Evolutionary conservation across 2,329 filamentous ascomycete genomes (phyloP).

Genomic region (Neonectria magnoliae): DNA sequence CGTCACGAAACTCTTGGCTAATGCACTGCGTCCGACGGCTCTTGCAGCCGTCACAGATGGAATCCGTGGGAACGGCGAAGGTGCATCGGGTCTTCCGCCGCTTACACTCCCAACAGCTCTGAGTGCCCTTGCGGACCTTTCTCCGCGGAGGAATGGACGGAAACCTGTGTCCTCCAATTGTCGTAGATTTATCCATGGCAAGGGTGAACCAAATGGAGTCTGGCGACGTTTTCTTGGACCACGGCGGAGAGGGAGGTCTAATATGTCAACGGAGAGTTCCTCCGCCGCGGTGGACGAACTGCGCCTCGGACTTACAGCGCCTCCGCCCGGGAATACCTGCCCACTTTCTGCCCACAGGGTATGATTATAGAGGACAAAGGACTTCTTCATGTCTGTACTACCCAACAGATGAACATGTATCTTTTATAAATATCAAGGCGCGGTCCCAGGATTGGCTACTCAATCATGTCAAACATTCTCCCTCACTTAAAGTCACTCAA

Average conservation of each 20-base stretch:
- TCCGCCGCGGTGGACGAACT: neutral
- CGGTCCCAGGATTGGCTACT: neutral
- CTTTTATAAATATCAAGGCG: neutral
- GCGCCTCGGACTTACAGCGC: neutral
- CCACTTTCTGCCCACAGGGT: too few relatives aligned
- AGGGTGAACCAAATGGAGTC: neutral
- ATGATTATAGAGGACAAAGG: too few relatives aligned
- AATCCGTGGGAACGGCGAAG: constrained; percentile 3
- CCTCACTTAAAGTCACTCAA: neutral
- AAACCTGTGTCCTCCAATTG: neutral
- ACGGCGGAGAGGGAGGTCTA: neutral
- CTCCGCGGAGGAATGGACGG: neutral
- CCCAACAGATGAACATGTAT: too few relatives aligned
- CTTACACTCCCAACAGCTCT: constrained; percentile 29
- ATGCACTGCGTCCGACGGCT: constrained; percentile 17
- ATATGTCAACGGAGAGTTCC: neutral
- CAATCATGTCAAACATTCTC: neutral
- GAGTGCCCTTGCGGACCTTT: constrained; percentile 26
- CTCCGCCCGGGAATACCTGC: too few relatives aligned
- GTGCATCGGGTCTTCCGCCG: constrained; percentile 25
- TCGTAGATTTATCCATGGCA: neutral
- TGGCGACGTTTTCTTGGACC: neutral
- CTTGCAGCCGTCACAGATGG: constrained; percentile 14
- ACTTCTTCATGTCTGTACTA: too few relatives aligned
- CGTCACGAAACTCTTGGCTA: constrained; percentile 20